These are phyloP conservation scores for Tulasnella sp. DNA, from an alignment of 768 basidiomycete genomes.

Conservation along the genomic window DNA sequence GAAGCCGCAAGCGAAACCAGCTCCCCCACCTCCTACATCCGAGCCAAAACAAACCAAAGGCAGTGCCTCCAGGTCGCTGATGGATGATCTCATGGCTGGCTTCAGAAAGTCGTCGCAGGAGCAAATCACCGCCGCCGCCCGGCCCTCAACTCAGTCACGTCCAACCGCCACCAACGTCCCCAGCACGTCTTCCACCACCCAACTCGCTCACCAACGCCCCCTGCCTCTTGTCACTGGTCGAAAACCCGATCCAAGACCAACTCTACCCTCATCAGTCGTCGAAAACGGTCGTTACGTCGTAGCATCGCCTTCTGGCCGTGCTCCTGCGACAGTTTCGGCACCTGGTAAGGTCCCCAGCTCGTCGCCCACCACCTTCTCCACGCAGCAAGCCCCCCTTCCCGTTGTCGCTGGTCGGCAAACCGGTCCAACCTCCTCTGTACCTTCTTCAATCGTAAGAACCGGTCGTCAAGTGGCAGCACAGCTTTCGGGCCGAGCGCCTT, in stretches of 20 bases:
- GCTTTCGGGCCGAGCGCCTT: background rate
- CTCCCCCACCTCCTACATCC: background rate
- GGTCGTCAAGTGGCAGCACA: too few species aligned
- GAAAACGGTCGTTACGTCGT: background rate
- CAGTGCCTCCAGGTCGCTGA: background rate
- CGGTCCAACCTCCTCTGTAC: too few species aligned
- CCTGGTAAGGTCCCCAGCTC: too few species aligned
- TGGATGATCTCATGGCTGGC: background rate
- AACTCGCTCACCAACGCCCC: background rate
- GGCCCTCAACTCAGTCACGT: too few species aligned
- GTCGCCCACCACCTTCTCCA: too few species aligned
- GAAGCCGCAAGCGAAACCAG: background rate
- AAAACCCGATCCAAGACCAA: background rate
- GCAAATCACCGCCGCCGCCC: too few species aligned
- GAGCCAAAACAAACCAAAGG: background rate
- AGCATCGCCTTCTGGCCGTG: background rate
- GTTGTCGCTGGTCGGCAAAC: too few species aligned
- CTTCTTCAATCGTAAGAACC: too few species aligned
- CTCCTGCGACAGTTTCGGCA: background rate
- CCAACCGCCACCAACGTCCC: too few species aligned
- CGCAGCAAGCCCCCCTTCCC: too few species aligned
- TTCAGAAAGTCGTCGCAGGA: background rate
- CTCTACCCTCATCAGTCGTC: background rate
- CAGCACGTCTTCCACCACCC: too few species aligned
- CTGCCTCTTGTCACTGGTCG: background rate